Evolutionary conservation across 495 filamentous ascomycete genomes (phyloP).

Genomic region (Letharia columbiana): DNA sequence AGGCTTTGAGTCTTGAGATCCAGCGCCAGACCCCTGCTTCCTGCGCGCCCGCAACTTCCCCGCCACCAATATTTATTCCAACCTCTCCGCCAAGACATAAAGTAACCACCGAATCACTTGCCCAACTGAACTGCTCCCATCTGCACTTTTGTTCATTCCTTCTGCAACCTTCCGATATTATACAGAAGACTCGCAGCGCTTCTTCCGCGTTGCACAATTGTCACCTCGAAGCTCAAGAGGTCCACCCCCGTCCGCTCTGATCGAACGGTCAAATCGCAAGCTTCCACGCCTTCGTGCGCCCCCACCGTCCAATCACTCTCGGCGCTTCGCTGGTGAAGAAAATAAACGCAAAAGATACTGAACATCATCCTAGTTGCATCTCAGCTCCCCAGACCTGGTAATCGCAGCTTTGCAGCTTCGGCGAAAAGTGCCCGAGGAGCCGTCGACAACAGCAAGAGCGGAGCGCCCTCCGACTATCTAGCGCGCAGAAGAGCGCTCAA

Average conservation of each 20-base stretch:
- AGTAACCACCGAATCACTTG: background rate
- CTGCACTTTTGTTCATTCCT: background rate
- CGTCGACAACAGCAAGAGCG: background rate
- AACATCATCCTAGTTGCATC: background rate
- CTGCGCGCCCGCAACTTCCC: constrained; percentile 7
- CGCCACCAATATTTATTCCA: constrained; percentile 8
- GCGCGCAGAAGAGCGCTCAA: background rate
- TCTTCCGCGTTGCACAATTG: background rate
- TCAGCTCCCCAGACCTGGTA: background rate
- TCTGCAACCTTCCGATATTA: background rate
- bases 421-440: background rate
- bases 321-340: background rate
- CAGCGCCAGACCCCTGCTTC: background rate
- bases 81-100: constrained; percentile 10
- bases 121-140: background rate
- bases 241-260: background rate
- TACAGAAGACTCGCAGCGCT: background rate
- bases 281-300: constrained; percentile 7
- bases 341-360: background rate
- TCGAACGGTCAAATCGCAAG: constrained; percentile 5
- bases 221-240: background rate
- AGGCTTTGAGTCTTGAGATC: no score
- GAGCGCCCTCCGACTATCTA: background rate
- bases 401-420: background rate
- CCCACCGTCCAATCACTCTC: background rate